Base-by-base conservation (phyloP, 768 basidiomycete genomes). In the Myochromella boudieri region DNA sequence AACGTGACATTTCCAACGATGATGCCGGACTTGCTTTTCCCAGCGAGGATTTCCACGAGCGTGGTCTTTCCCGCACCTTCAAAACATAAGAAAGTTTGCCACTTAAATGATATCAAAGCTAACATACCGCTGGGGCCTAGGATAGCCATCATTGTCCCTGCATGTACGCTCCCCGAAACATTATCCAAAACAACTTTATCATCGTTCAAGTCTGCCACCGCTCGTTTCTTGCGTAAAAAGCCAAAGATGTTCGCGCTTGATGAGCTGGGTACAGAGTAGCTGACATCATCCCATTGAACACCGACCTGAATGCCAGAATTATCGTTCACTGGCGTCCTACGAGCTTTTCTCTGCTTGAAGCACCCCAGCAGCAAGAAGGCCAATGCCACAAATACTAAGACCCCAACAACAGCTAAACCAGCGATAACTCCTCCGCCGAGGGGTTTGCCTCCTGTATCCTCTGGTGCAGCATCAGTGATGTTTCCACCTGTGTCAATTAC, bases 81-180 rank as follows among this genome's bases (percentile, higher is more conserved):
- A 46, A 3, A 17, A n/a, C n/a, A n/a, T n/a, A n/a, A n/a, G n/a
- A n/a, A n/a, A n/a, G n/a, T n/a, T n/a, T n/a, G n/a, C n/a, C n/a
- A n/a, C 3, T 17, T 34, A 25, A 37, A 11, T 6, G 6, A 43
- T 4, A 10, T 32, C 5, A 20, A n/a, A 21, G 40, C n/a, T 9
- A 14, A 68, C 67, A 52, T 58, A 74, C 93, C 94, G 55, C 87
- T 90, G 0, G 95, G 93, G 0, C 95, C 95, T 3, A 97, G 77
- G 45, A 97, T 81, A n/a, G 89, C 90, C 78, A 92, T 84, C 72
- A 97, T 82, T 51, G 88, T 80, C 8, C 95, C 93, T 0, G 91
- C 81, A 2, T 70, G 67, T n/a, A 95, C 80, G 8, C 66, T 63
- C 0, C 94, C 95, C 38, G 68, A 80, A 24, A 93, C 74, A 31